Percentiles rank a stretch among this genome's conserved stretches.
These are phyloP conservation scores for Colletotrichum chrysophilum DNA, from an alignment of 2,329 filamentous ascomycete genomes.

Conservation along the genomic window DNA sequence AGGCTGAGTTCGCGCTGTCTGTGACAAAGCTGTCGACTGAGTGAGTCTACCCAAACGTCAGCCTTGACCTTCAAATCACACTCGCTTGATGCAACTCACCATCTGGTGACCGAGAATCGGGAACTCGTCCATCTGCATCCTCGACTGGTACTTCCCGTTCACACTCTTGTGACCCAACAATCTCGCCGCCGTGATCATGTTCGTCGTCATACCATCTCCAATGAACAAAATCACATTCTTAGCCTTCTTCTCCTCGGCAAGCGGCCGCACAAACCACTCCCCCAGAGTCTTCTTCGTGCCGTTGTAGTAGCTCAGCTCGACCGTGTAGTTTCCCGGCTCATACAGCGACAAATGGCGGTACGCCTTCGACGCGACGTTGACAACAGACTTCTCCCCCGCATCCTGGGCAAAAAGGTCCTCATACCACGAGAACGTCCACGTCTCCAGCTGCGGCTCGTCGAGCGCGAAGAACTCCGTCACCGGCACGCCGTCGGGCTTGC, in stretches of 20 bases:
- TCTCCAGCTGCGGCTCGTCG: conserved; percentile 82
- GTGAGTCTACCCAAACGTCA: conserved; percentile 58
- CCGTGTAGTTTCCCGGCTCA: conserved; percentile 80
- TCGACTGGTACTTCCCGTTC: conserved; percentile 82
- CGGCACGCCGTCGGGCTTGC: conserved; percentile 49
- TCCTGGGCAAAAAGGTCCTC: conserved; percentile 84
- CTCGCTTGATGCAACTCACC: conserved; percentile 28
- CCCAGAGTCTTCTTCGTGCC: conserved; percentile 70
- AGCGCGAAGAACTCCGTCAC: conserved; percentile 72
- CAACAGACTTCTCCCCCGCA: conserved; percentile 69
- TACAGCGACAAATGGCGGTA: conserved; percentile 78
- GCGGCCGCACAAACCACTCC: conserved; percentile 76
- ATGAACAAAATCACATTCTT: conserved; percentile 90
- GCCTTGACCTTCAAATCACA: accelerated
- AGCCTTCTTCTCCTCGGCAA: conserved; percentile 72
- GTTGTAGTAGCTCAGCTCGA: conserved; percentile 77
- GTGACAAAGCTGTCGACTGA: conserved; percentile 86
- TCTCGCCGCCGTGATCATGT: conserved; percentile 79
- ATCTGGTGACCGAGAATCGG: conserved; percentile 85
- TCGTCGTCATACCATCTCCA: conserved; percentile 73
- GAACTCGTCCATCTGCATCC: conserved; percentile 81
- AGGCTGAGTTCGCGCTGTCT: conserved; percentile 84
- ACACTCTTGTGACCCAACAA: conserved; percentile 81
- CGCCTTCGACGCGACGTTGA: conserved; percentile 81
- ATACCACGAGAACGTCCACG: conserved; percentile 82